A percentile compares a stretch with the other conserved stretches of the same genome.
These are phyloP conservation scores for Arachnomyces sp. DNA, from an alignment of 2,329 filamentous ascomycete genomes.

Conservation along the genomic window DNA sequence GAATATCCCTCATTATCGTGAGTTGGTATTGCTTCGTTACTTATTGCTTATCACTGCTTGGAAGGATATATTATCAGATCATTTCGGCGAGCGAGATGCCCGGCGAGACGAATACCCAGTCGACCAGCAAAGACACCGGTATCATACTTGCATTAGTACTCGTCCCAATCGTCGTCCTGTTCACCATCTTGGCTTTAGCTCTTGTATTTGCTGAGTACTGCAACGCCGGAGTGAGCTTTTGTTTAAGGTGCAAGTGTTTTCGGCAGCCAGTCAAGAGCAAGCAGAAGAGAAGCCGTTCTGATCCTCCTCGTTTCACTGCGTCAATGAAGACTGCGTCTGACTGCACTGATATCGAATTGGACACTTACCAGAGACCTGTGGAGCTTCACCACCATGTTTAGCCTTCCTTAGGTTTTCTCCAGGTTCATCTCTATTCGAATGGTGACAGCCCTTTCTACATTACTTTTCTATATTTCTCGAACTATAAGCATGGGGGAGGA, in stretches of 20 bases:
- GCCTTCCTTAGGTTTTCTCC: too few relatives aligned
- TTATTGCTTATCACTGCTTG: too few relatives aligned
- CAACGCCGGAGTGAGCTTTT: slow-evolving; percentile 15
- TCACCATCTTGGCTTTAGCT: slow-evolving; percentile 30
- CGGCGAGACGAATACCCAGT: too few relatives aligned
- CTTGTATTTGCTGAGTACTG: slow-evolving; percentile 34
- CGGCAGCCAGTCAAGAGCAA: slow-evolving; percentile 16
- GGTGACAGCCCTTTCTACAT: not conserved
- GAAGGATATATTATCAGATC: too few relatives aligned
- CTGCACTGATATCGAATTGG: slow-evolving; percentile 19
- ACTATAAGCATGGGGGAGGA: too few relatives aligned
- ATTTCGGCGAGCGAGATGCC: too few relatives aligned
- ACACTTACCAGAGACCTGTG: slow-evolving; percentile 19
- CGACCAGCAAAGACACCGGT: slow-evolving; percentile 23
- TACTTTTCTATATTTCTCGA: not conserved
- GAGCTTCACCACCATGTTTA: slow-evolving; percentile 13
- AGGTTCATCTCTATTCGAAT: slow-evolving; percentile 6
- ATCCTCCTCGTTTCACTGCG: slow-evolving; percentile 23
- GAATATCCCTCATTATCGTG: too few relatives aligned
- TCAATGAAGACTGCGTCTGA: slow-evolving; percentile 26
- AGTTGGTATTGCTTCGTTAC: too few relatives aligned
- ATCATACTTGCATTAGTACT: slow-evolving; percentile 40
- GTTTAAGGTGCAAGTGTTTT: slow-evolving; percentile 16
- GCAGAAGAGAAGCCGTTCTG: slow-evolving; percentile 23
- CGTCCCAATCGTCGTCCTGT: slow-evolving; percentile 41